Evolutionary conservation across 768 basidiomycete species (phyloP).

Genomic region (Leccinum boreale): DNA sequence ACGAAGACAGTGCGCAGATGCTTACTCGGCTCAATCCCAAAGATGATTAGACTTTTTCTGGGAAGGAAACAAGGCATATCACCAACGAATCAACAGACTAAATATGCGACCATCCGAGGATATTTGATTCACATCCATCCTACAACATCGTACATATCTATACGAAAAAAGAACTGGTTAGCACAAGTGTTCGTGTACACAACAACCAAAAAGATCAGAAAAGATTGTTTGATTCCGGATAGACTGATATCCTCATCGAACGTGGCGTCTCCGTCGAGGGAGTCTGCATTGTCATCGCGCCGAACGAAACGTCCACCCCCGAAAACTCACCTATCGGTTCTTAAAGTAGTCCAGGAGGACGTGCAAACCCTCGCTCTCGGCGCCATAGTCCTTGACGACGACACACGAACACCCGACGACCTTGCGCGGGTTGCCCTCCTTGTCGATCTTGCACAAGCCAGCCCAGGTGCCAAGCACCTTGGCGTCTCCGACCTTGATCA

Average conservation of each 20-base stretch:
- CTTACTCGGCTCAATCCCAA: no score
- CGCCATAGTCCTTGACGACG: conserved; percentile 97
- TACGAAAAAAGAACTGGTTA: conserved; percentile 9
- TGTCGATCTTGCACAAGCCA: conserved; percentile 99
- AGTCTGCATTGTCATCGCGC: conserved; percentile 84
- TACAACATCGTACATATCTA: conserved; percentile 13
- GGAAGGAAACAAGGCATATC: no score
- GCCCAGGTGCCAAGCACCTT: conserved; percentile 99
- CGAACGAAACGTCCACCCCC: conserved; percentile 8
- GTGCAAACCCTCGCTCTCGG: conserved; percentile 91
- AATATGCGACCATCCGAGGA: not conserved
- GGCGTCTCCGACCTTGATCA: conserved; percentile 98
- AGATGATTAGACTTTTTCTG: no score
- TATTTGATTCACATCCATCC: conserved; percentile 7
- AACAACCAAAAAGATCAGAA: conserved; percentile 49
- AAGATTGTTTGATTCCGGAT: conserved; percentile 33
- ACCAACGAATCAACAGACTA: no score
- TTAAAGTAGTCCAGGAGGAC: conserved; percentile 97
- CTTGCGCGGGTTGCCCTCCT: conserved; percentile 97
- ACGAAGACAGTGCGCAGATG: no score
- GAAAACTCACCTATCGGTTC: conserved; percentile 60
- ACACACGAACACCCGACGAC: conserved; percentile 91
- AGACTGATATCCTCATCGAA: conserved; percentile 55
- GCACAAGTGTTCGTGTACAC: not conserved
- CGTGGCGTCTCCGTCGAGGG: conserved; percentile 77